These are phyloP conservation scores for Tricholomella constricta DNA, from an alignment of 768 basidiomycete genomes.

Conservation along the genomic window DNA sequence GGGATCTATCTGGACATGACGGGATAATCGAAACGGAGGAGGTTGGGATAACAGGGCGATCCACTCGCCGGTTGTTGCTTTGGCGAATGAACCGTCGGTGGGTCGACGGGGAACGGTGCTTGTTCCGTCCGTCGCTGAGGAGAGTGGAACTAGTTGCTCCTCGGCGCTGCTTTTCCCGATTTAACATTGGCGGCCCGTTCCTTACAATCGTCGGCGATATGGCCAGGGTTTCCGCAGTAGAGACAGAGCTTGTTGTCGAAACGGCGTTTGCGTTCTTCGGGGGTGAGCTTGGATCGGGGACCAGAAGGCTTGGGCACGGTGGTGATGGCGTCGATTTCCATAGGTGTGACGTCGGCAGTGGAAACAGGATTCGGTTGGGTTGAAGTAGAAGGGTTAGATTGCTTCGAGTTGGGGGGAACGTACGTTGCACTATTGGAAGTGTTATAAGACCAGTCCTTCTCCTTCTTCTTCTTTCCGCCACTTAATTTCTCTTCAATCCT, in stretches of 20 bases:
- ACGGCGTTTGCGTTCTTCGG: conserved; percentile 24
- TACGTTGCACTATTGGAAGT: conserved; percentile 1
- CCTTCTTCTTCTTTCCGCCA: conserved; percentile 14
- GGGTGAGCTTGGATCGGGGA: conserved; percentile 29
- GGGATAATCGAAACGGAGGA: conserved; percentile 24
- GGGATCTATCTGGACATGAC: conserved; percentile 10
- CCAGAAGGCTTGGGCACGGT: conserved; percentile 16
- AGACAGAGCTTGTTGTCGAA: conserved; percentile 32
- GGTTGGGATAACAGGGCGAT: conserved; percentile 14
- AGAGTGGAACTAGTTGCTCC: conserved; percentile 28
- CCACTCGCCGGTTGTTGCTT: conserved; percentile 19
- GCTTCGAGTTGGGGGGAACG: not conserved
- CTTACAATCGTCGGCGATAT: conserved; percentile 29
- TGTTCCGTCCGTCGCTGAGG: too few species aligned
- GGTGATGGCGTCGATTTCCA: conserved; percentile 32
- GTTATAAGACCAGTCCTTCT: not conserved
- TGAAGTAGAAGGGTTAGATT: conserved; percentile 9
- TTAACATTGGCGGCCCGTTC: conserved; percentile 5
- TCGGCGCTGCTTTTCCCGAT: too few species aligned
- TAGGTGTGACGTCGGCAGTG: conserved; percentile 28
- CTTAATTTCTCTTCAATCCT: too few species aligned
- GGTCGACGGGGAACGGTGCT: too few species aligned
- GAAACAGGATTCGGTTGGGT: too few species aligned
- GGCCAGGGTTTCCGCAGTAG: conserved; percentile 36
- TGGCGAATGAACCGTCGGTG: conserved; percentile 18